Base-by-base conservation (phyloP, 257 asterid genomes). In the Solanum lignicaule region DNA sequence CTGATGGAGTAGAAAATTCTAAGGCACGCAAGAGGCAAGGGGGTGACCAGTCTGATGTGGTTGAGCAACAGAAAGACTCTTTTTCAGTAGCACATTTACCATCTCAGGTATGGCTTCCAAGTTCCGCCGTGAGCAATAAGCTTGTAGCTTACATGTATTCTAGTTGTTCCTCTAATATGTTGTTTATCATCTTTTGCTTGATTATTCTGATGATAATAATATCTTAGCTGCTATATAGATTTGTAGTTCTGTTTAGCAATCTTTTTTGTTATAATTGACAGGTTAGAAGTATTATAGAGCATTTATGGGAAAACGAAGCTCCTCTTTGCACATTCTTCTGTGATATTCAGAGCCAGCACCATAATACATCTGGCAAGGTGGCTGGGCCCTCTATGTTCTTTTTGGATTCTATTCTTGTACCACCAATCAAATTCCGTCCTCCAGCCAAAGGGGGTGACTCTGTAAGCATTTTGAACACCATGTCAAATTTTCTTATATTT, bases 401-500 rank as follows among this genome's bases (percentile, higher is more conserved):
- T 90, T 91, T 97, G 72, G 95, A 94, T 69, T 88, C 95, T 84
- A 65, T 95, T 89, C 94, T 94, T 83, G 98, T 97, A 39, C 95
- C 98, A 32, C 99, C 99, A 32, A 91, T 93, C 90, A 96, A 92
- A 91, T 97, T 97, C 87, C 96, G 99, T 15, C 98, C 99, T 88
- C 93, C 95, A 83, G 95, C 99, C 79, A 94, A 88, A 92, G 95
- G 93, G 55, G 98, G 96, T 72, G 96, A 95, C 90, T 89, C 99
- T 66, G 99, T 97, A 93, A 95, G 99, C 93, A 87, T 32, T 87
- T 58, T 36, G 81, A 76, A 71, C 68, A 29, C 74, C 60, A 87
- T 66, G 25, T 29, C 62, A 41, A 71, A 15, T 46, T 32, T 79
- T 55, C 84, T 85, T 85, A 66, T 65, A 68, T 32, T 35, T 29